These are phyloP conservation scores for Crithidia acanthocephali DNA, from an alignment of 208 protist species.

Conservation along the genomic window DNA sequence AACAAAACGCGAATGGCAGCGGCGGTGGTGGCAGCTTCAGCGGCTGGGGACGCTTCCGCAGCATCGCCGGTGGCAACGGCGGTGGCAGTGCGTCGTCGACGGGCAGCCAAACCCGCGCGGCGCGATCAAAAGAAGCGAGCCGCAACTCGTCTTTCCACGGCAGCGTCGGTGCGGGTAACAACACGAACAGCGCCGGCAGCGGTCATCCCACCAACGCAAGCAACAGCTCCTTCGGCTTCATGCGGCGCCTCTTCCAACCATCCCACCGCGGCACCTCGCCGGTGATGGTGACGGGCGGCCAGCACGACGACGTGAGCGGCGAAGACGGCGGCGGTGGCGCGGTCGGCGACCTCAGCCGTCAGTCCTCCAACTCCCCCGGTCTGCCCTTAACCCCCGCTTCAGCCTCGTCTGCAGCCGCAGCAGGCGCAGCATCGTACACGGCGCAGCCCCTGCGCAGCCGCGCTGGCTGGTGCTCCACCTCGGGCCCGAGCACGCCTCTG, in stretches of 20 bases:
- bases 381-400: not conserved
- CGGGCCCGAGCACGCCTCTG: slow-evolving; percentile 3
- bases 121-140: slow-evolving; percentile 6
- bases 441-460: not conserved
- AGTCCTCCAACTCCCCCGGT: not conserved
- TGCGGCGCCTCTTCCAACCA: slow-evolving; percentile 28
- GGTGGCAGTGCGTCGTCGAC: not conserved
- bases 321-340: slow-evolving; percentile 7
- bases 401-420: not conserved
- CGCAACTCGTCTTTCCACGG: slow-evolving; percentile 24
- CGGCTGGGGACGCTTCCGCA: slow-evolving; percentile 14
- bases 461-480: slow-evolving; percentile 9
- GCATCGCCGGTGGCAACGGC: slow-evolving; percentile 6
- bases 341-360: not conserved
- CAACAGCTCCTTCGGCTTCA: slow-evolving; percentile 28
- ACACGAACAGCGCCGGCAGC: not conserved
- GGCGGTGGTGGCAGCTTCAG: slow-evolving; percentile 18
- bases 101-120: not conserved
- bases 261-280: slow-evolving; percentile 8
- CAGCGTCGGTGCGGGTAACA: slow-evolving; percentile 3
- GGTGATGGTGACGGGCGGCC: not conserved
- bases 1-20: not conserved
- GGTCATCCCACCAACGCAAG: not conserved
- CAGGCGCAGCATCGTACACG: not conserved
- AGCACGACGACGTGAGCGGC: not conserved